Conservation (phyloP, 2,329 filamentous ascomycete species). For the Phaeosphaeria sp. region DNA sequence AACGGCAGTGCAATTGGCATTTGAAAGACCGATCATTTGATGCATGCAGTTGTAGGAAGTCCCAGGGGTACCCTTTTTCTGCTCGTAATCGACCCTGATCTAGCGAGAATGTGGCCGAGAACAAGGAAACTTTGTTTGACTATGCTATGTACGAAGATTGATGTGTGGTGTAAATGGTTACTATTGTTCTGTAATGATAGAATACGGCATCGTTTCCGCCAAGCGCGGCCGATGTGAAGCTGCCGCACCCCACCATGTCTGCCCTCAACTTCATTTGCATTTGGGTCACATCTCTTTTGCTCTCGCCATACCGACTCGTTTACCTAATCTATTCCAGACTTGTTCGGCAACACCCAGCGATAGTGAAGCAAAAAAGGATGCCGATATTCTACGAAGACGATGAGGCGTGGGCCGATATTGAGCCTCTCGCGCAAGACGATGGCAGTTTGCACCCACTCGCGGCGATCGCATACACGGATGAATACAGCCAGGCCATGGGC, state of each 20-base stretch:
- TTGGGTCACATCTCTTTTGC: constrained; percentile 18
- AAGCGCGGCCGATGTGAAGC: constrained; percentile 13
- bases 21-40: neutral
- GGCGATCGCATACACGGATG: constrained; percentile 87
- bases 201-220: constrained; percentile 19
- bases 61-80: neutral
- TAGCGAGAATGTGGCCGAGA: neutral
- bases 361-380: constrained; percentile 18
- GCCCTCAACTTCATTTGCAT: constrained; percentile 20
- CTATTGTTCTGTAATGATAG: constrained; percentile 21
- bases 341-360: neutral
- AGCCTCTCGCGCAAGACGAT: constrained; percentile 83
- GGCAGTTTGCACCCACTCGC: constrained; percentile 78
- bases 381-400: constrained; percentile 65
- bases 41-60: neutral
- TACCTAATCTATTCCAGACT: constrained; percentile 2
- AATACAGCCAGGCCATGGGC: constrained; percentile 90
- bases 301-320: constrained; percentile 18
- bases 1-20: neutral
- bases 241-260: constrained; percentile 20
- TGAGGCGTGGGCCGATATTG: constrained; percentile 82
- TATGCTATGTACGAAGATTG: neutral
- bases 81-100: neutral
- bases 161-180: constrained; percentile 6
- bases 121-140: neutral